Evolutionary conservation across 2,329 filamentous ascomycete species (phyloP), one percentile per base, ranked within the genome.

Genomic region (Daldinia sp.): DNA sequence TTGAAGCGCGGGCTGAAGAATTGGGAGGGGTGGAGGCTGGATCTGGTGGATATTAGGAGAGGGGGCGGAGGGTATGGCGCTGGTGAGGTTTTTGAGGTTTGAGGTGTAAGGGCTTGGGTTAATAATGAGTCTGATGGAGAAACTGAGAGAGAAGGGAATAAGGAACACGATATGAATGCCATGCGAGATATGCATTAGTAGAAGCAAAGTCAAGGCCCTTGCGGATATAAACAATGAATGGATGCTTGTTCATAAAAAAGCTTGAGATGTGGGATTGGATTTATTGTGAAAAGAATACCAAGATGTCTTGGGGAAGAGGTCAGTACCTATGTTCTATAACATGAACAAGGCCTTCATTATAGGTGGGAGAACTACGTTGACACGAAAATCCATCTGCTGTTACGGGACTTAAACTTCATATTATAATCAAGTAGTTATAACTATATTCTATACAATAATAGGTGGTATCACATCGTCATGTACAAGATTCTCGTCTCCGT

Each of bases 11-110:
- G 83, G 1, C 80, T 91, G 59, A 89, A 88, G 82, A 88, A 89
- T 76, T 91, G 89, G 89, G 87, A 90, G 70, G 88, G 89, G 6
- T 91, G 88, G 88, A 84, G 88, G 78, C 79, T 91, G 74, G 89
- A 91, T 75, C 81, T 91, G 73, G 88, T 90, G 5, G 89, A 91
- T 76, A 83, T 82, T 53, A 81, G 87, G 68, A 81, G 83, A 67
- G 86, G 87, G 1, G 87, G 86, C 4, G 86, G 85, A 0, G 86
- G 71, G 3, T 74, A 89, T 71, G 88, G 88, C 0, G 81, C 87
- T 20, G 88, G 89, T 1, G 87, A 89, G 76, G 87, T 91, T 28
- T 91, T 91, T 76, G 89, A 90, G 74, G 81, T 90, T 59, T 92
- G 51, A 73, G 54, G 15, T 30, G 35, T n/a, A 35, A 4, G 4